phyloP scores from a whole-genome alignment of 2,329 filamentous ascomycete species.

The Colletotrichum tabaci region DNA sequence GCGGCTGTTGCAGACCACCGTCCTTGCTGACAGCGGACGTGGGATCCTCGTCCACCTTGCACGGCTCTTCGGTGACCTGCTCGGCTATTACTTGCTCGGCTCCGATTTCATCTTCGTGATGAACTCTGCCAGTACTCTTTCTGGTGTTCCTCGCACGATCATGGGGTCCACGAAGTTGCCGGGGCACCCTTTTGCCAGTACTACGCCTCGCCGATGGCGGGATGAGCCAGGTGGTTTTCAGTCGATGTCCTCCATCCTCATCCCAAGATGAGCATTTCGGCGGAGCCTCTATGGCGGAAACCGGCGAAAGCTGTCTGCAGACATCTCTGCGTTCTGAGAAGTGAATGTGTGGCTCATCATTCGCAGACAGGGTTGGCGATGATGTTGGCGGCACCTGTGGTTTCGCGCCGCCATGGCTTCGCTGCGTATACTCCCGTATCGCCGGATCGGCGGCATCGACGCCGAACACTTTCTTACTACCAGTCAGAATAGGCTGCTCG shows the following conservation, averaged over 20 bases:
- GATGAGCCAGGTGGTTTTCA: neutral
- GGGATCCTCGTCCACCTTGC: neutral
- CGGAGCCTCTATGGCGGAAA: too few species aligned
- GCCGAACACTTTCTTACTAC: neutral
- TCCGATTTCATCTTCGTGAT: too few species aligned
- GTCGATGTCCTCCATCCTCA: neutral
- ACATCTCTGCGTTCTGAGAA: neutral
- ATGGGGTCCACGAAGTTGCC: neutral
- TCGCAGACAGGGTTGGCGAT: neutral
- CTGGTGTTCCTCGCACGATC: neutral
- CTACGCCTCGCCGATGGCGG: constrained; percentile 7
- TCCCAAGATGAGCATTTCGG: too few species aligned
- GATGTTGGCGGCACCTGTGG: neutral
- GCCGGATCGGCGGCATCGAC: neutral
- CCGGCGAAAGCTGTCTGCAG: neutral
- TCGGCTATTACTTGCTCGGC: neutral
- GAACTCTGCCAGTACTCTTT: neutral
- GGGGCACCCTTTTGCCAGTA: constrained; percentile 23
- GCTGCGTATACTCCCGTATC: neutral
- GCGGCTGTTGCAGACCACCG: neutral
- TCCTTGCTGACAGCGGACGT: neutral
- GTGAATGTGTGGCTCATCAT: neutral
- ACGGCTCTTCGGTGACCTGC: neutral
- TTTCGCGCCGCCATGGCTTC: too few species aligned
- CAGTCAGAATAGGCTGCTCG: neutral